Percentiles rank a stretch among this genome's conserved stretches.
Conservation (phyloP, 106 monocot genomes). For the Hemerocallis citrina region DNA sequence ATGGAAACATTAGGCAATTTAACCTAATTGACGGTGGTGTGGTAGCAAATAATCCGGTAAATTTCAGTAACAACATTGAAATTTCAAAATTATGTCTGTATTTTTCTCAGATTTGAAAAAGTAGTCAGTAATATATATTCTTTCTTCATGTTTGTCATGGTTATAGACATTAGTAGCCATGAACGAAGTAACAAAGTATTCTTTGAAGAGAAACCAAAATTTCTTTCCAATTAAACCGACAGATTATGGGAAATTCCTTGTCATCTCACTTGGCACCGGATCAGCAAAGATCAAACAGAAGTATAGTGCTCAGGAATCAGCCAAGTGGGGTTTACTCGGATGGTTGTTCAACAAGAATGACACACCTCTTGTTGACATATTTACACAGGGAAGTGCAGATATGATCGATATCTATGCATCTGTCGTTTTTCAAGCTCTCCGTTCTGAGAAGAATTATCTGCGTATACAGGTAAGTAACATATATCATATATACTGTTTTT, state of each 20-base stretch:
- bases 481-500: not conserved
- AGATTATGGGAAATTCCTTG: conserved; percentile 15
- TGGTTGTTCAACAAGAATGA: conserved; percentile 9
- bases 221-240: conserved; percentile 12
- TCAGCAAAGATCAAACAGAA: conserved; percentile 9
- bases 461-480: conserved; percentile 18
- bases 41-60: conserved; percentile 31
- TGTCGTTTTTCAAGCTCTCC: conserved; percentile 15
- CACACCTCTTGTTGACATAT: conserved; percentile 20
- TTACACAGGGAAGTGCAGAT: conserved; percentile 14
- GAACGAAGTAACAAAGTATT: conserved; percentile 5
- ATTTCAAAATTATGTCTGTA: too few species aligned
- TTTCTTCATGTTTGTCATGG: not conserved
- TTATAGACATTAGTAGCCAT: conserved; percentile 9
- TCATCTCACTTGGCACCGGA: conserved; percentile 27
- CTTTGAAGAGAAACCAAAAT: conserved; percentile 8
- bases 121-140: too few species aligned
- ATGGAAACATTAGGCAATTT: conserved; percentile 8
- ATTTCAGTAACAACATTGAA: not conserved
- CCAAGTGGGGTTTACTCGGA: conserved; percentile 15
- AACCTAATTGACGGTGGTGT: conserved; percentile 24
- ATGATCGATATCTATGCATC: conserved; percentile 25
- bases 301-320: not conserved
- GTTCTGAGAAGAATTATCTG: conserved; percentile 16
- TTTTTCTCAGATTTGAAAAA: too few species aligned